Evolutionary conservation across 2,329 filamentous ascomycete genomes (phyloP), one percentile per base, ranked within the genome.

Genomic region (Pezicula neosporulosa): DNA sequence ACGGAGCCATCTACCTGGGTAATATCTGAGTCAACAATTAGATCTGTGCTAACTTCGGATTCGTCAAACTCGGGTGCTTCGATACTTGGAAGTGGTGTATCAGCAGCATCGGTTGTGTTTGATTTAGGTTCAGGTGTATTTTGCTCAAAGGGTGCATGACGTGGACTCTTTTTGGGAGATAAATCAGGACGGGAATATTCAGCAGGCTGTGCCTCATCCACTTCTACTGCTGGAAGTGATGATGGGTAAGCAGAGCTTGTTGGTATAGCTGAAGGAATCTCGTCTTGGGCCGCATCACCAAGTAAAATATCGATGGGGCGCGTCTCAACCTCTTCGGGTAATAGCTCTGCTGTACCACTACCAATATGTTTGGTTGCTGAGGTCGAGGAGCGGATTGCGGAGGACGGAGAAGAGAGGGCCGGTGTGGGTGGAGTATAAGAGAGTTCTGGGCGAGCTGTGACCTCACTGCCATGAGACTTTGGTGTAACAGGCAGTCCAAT

Each of bases 181-280:
- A 57, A 35, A 1, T 47, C 18, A 24, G 55, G 55, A 13, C 39
- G 54, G 39, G 60, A 60, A 27, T 58, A 57, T 35, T 56, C 49
- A n/a, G 55, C 51, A 45, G 56, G 53, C 44, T 60, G 56, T 18
- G 55, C 50, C 41, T 56, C 45, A 16, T 48, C 44, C 19, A 59
- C 53, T 45, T 58, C 55, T 6, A 52, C 53, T n/a, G 51, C 52
- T 44, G 56, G 52, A 30, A 51, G 37, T 33, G 55, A 48, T 24
- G 24, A 24, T 6, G 24, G 7, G 24, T 24, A 24, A 24, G 24
- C 3, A 4, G 3, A 24, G 24, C 5, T 24, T 24, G 24, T 24
- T 4, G 24, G 7, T 24, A 6, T 24, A 24, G 24, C 24, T 24
- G 24, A 24, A 24, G 24, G 24, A 24, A 24, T 24, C 6, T 24